A percentile compares a stretch with the other conserved stretches of the same genome.
Evolutionary conservation across 148 eudicot species (phyloP).

Genomic region (Chenopodium berlandieri): DNA sequence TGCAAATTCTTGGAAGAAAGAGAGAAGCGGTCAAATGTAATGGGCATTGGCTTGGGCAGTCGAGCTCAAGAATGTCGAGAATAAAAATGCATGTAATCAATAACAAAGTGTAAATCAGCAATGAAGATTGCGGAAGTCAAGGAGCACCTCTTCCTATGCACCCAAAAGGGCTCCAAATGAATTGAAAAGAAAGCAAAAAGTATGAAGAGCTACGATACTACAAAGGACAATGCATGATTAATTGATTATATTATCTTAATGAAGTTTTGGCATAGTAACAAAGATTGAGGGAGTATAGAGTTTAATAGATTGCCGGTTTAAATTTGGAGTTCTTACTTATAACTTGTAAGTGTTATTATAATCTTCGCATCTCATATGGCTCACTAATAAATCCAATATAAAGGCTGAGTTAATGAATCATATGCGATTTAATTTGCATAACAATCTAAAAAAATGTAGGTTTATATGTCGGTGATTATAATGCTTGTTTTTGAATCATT

Average conservation of each 20-base stretch:
- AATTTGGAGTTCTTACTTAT: no score
- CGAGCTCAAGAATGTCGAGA: conserved; percentile 22
- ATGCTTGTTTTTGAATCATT: no score
- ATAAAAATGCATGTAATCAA: conserved; percentile 13
- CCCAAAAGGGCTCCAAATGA: neutral
- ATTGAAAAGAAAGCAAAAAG: neutral
- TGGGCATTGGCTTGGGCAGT: conserved; percentile 10
- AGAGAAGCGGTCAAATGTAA: conserved; percentile 6
- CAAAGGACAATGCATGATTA: neutral
- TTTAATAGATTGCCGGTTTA: no score
- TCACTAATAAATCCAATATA: no score
- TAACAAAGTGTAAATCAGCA: neutral
- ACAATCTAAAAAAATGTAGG: no score
- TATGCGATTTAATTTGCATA: no score
- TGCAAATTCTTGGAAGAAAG: neutral
- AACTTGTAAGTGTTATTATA: no score
- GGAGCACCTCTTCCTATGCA: neutral
- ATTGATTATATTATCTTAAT: neutral
- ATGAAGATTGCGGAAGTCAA: neutral
- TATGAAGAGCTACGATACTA: neutral
- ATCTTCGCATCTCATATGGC: no score
- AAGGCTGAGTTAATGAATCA: no score
- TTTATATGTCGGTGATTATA: no score
- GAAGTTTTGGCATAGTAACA: neutral
- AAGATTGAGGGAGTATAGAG: neutral